Percentiles rank a stretch among this genome's conserved stretches.
phyloP scores from a whole-genome alignment of 2,329 filamentous ascomycete species.

The Neofusicoccum parvum region DNA sequence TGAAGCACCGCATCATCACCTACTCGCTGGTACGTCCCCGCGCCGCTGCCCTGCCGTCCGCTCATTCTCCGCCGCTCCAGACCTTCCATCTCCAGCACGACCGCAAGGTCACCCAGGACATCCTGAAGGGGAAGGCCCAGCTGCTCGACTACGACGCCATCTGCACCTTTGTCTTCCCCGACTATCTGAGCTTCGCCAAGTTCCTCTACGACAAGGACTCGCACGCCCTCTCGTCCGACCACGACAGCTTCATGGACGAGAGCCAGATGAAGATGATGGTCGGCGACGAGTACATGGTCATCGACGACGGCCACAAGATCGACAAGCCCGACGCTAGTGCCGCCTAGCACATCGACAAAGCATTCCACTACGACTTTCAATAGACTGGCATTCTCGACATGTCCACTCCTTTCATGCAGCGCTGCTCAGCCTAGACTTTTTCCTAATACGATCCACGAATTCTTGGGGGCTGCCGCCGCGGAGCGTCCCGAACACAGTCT shows the following conservation, averaged over 20 bases:
- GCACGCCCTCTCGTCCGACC: conserved; percentile 41
- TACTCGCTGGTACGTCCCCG: conserved; percentile 46
- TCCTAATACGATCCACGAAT: no score
- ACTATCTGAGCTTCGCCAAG: conserved; percentile 48
- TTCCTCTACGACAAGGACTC: conserved; percentile 51
- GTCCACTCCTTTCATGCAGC: neutral
- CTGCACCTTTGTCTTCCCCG: conserved; percentile 51
- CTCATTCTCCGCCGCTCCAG: conserved; percentile 28
- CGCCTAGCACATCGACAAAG: neutral
- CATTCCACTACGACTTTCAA: no score
- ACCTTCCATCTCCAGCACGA: conserved; percentile 50
- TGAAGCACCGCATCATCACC: conserved; percentile 47
- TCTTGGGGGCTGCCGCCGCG: no score
- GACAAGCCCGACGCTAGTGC: neutral
- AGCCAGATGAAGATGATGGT: conserved; percentile 49
- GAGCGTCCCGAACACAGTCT: no score
- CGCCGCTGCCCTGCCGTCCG: neutral
- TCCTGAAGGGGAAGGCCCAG: conserved; percentile 47
- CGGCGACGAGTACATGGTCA: conserved; percentile 47
- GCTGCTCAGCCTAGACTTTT: no score
- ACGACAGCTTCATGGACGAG: conserved; percentile 44
- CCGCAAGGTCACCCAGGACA: conserved; percentile 48
- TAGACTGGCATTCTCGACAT: neutral
- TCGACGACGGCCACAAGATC: conserved; percentile 39
- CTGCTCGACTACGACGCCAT: conserved; percentile 51